Evolutionary conservation across 306 rosid species (phyloP).

Genomic region (Ochetophila trinervis): DNA sequence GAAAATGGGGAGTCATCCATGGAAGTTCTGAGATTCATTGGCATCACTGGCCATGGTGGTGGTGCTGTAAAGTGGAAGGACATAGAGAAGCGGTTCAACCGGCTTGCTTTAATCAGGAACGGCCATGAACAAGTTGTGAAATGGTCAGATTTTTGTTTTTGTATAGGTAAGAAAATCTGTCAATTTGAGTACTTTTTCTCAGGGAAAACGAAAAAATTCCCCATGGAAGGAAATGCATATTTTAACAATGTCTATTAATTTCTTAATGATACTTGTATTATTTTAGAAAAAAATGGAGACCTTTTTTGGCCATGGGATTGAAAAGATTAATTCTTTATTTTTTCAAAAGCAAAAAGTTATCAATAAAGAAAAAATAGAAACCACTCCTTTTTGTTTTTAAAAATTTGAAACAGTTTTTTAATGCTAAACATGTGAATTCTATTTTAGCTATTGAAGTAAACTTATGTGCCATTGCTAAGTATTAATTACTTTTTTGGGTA

Average conservation of each 20-base stretch:
- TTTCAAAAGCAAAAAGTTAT: too few relatives aligned
- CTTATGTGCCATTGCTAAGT: conserved; percentile 3
- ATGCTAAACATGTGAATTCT: not conserved
- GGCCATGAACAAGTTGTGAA: conserved; percentile 49
- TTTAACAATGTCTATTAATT: too few relatives aligned
- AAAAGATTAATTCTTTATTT: too few relatives aligned
- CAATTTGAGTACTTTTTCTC: not conserved
- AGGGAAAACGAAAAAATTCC: too few relatives aligned
- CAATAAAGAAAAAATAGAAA: too few relatives aligned
- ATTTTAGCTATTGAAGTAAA: conserved; percentile 6
- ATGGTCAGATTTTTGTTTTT: conserved; percentile 59
- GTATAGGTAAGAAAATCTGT: conserved; percentile 62
- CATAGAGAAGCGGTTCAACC: conserved; percentile 56
- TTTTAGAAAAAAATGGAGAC: not conserved
- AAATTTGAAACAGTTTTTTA: too few relatives aligned
- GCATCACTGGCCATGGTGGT: conserved; percentile 28
- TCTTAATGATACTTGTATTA: not conserved
- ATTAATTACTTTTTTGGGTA: conserved; percentile 16
- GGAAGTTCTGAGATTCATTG: conserved; percentile 32
- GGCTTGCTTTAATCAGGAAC: conserved; percentile 29
- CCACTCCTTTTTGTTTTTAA: too few relatives aligned
- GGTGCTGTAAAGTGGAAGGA: conserved; percentile 55
- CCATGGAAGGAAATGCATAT: too few relatives aligned
- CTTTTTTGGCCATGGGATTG: too few relatives aligned
- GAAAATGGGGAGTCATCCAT: conserved; percentile 31